phyloP scores from a whole-genome alignment of 805 yeast genomes.

The Maudiozyma barnettii region DNA sequence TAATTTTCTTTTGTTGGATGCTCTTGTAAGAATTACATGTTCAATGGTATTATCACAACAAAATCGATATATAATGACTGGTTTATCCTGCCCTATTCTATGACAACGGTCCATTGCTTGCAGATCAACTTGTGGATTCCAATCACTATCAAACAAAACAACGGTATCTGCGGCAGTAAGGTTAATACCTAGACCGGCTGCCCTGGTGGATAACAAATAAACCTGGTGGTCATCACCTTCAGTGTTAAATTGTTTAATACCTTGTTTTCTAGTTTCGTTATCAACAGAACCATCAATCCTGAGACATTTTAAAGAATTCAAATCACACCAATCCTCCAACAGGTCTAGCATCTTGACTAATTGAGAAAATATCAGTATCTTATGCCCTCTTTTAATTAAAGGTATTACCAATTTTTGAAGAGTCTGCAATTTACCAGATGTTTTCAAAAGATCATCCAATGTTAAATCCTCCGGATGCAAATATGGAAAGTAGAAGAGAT shows the following conservation, averaged over 20 bases:
- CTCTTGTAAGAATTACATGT: constrained; percentile 67
- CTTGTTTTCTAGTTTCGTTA: constrained; percentile 55
- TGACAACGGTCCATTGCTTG: constrained; percentile 97
- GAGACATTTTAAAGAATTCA: constrained; percentile 37
- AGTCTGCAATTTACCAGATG: constrained; percentile 66
- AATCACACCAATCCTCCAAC: constrained; percentile 61
- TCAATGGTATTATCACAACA: constrained; percentile 75
- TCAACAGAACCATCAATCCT: constrained; percentile 70
- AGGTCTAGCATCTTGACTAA: constrained; percentile 78
- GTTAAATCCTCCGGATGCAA: constrained; percentile 34
- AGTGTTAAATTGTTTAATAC: constrained; percentile 42
- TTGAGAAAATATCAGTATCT: constrained; percentile 76
- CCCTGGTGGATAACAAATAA: constrained; percentile 78
- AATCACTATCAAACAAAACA: constrained; percentile 81
- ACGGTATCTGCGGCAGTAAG: constrained; percentile 84
- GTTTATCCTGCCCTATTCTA: constrained; percentile 80
- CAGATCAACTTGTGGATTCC: constrained; percentile 95
- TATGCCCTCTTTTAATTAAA: constrained; percentile 46
- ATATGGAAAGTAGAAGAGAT: constrained; percentile 75
- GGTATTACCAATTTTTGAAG: constrained; percentile 52
- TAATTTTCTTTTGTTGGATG: constrained; percentile 68
- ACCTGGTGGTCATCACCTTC: constrained; percentile 33
- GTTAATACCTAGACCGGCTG: constrained; percentile 92
- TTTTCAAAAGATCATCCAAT: constrained; percentile 34
- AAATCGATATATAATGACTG: constrained; percentile 73